Conservation (phyloP, 257 asterid species). For the Haberlea rhodopensis region DNA sequence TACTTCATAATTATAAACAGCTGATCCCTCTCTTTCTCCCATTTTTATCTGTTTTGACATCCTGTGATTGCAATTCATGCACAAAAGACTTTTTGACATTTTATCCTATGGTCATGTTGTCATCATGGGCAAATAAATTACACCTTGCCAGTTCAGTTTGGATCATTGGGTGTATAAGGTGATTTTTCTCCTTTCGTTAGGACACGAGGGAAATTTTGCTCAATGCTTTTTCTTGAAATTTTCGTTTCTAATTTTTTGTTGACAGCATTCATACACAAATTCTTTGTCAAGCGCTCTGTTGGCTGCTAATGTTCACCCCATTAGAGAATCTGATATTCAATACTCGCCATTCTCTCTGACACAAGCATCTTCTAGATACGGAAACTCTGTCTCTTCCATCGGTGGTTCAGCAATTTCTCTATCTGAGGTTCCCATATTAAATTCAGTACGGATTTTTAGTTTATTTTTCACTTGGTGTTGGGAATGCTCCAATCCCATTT, state of each 20-base stretch:
- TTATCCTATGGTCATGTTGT: background rate
- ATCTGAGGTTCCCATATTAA: constrained; percentile 56
- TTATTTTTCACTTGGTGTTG: background rate
- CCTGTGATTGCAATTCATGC: background rate
- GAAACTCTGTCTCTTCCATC: constrained; percentile 48
- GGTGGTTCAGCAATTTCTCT: constrained; percentile 58
- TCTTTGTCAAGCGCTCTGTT: constrained; percentile 54
- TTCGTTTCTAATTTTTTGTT: constrained; percentile 17
- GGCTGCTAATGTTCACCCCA: constrained; percentile 54
- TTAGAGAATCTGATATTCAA: constrained; percentile 68
- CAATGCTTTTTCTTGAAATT: background rate
- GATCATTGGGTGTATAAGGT: background rate
- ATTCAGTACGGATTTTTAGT: background rate
- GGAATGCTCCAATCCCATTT: background rate
- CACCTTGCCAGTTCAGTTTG: background rate
- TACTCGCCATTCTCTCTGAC: constrained; percentile 53
- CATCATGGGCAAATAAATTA: background rate
- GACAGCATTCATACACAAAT: constrained; percentile 53
- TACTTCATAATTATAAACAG: background rate
- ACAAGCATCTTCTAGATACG: constrained; percentile 59
- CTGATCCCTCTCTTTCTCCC: background rate
- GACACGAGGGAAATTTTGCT: background rate
- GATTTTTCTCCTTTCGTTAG: background rate
- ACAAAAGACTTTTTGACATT: background rate
- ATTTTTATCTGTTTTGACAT: background rate